Evolutionary conservation across 805 yeast species (phyloP), one percentile per base, ranked within the genome.

Genomic region (Monosporozyma yasuniensis): DNA sequence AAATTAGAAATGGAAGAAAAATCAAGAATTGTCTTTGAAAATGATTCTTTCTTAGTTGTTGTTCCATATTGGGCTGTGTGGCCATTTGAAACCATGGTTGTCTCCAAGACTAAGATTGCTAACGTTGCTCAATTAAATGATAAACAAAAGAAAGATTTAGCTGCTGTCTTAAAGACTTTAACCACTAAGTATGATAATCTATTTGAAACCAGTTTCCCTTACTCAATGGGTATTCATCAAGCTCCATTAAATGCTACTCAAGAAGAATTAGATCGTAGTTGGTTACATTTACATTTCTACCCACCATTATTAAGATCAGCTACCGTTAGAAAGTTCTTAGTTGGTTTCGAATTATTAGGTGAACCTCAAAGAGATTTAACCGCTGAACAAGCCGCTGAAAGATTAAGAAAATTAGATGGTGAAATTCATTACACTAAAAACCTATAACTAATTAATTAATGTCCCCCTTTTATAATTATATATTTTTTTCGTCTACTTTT

Each of bases 1-100:
- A 59, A 70, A 46, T 60, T 78, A 44, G 88, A 82, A 64, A 57
- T 79, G 32, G 61, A 70, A 34, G 77, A 77, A 53, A 66, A 67
- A 46, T 68, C 70, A 50, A 74, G 90, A 50, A 56, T 81, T 32
- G 81, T 84, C 10, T 69, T 73, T 21, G 74, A 76, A 50, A 84
- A 83, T 61, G 85, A 78, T 50, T 70, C 80, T 4, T 84, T 84
- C 55, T 56, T 84, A 21, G 85, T 76, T 5, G 79, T 84, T 10
- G 88, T 83, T 18, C 90, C 90, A 49, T 84, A 79, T 62, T 84
- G 91, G 91, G 90, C 89, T 5, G 72, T 80, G 34, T 84, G 90
- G 90, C 90, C 91, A 14, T 84, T 83, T 61, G 89, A 84, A 66
- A 79, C 87, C 4, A 66, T 84, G 67, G 67, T 84, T 32, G 65